A percentile compares a stretch with the other conserved stretches of the same genome.
phyloP scores from a whole-genome alignment of 2,329 filamentous ascomycete genomes.

The Cephalotrichum gorgonifer region DNA sequence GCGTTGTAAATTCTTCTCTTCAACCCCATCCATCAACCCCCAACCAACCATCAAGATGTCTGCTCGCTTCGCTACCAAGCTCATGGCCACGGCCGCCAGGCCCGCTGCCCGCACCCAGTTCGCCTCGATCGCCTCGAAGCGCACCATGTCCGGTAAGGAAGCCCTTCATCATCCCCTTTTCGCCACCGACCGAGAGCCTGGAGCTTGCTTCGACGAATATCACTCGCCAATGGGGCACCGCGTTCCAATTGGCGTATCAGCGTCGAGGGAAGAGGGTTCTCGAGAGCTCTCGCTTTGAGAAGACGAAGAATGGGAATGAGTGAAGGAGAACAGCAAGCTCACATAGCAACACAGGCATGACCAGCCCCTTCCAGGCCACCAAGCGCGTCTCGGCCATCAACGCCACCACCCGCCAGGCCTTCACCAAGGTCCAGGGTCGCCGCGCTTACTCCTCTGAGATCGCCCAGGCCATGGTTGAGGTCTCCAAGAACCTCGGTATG shows the following conservation, averaged over 20 bases:
- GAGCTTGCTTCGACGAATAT: constrained; percentile 7
- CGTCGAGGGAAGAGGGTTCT: not conserved
- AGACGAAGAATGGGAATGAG: not conserved
- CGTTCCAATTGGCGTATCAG: constrained; percentile 9
- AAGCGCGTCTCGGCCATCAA: constrained; percentile 56
- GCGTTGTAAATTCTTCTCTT: constrained; percentile 11
- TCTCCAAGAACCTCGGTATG: constrained; percentile 87
- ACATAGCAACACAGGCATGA: constrained; percentile 32
- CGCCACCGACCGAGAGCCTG: constrained; percentile 8
- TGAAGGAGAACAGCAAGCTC: not conserved
- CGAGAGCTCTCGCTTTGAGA: not conserved
- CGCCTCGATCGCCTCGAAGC: constrained; percentile 54
- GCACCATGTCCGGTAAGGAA: constrained; percentile 61
- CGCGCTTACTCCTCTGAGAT: constrained; percentile 83
- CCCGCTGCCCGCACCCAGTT: constrained; percentile 58
- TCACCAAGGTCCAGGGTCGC: constrained; percentile 45
- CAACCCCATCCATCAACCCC: constrained; percentile 22
- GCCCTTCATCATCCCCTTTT: constrained; percentile 16
- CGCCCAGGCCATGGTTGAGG: constrained; percentile 78
- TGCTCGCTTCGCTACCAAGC: constrained; percentile 65
- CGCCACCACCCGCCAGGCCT: constrained; percentile 51
- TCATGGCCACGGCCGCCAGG: constrained; percentile 70
- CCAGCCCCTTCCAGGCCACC: constrained; percentile 63
- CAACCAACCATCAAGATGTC: constrained; percentile 62
- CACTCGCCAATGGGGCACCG: not conserved